Base-by-base conservation (phyloP, 768 basidiomycete genomes). In the Brasilioporus rufonigricans region DNA sequence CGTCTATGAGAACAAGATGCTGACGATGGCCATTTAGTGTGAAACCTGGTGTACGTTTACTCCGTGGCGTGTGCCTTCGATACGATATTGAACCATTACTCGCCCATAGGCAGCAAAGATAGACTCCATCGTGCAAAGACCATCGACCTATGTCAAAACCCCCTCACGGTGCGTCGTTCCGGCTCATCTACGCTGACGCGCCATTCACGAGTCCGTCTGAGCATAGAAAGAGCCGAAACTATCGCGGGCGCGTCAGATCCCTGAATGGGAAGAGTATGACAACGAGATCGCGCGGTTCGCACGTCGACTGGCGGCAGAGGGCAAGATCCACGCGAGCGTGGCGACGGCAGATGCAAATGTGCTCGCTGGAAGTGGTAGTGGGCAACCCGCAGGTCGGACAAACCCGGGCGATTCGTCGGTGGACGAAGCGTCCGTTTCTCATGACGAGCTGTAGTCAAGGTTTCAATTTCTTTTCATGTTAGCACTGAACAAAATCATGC, bases 211-310 rank as follows among this genome's bases (percentile, higher is more conserved):
- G 40, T 57, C 16, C 13, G 29, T 57, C 21, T 3, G 50, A 39
- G 29, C 51, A 67, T 75, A 97, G 91, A 97, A 98, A 86, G 97
- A 98, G 67, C 95, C 95, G 6, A 99, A 98, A 70, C 80, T 98
- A 6, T 82, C 86, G 4, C 84, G 97, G 23, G 97, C 97, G 4
- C 83, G 95, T 35, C 86, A 93, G 63, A 97, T 98, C 49, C 96
- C 97, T 0, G 97, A 98, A 67, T 99, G 97, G 97, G 93, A 96
- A 58, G 82, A 83, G 46, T 98, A 98, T 66, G 96, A 99, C 69
- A 65, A 75, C 6, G 94, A 99, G 71, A 94, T 98, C 48, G 87
- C 95, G 2, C 78, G 74, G 26, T 92, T 99, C 57, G 86, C 90
- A 0, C 79, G 82, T 24, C 77, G 82, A 49, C 76, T 96, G 43